phyloP scores from a whole-genome alignment of 2,329 filamentous ascomycete species.

The Ciborinia camelliae region DNA sequence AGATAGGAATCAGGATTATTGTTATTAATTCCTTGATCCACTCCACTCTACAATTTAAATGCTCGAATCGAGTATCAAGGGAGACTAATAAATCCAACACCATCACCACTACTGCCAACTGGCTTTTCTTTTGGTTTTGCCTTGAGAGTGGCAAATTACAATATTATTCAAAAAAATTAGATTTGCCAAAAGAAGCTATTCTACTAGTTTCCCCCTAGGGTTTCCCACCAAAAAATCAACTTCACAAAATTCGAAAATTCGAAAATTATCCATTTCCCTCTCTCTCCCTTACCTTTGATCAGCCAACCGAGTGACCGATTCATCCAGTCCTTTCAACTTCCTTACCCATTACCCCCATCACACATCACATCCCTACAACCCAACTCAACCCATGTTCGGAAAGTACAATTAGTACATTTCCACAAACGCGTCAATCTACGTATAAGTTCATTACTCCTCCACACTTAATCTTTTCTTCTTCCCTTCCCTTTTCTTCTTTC shows the following conservation, averaged over 20 bases:
- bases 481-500: neutral
- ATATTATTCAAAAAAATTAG: too few relatives aligned
- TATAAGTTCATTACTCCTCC: slow-evolving; percentile 17
- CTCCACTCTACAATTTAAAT: neutral
- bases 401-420: slow-evolving; percentile 7
- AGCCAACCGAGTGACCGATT: slow-evolving; percentile 12
- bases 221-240: slow-evolving; percentile 11
- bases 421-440: neutral
- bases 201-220: neutral
- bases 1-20: too few relatives aligned
- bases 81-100: neutral
- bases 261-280: neutral
- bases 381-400: slow-evolving; percentile 1
- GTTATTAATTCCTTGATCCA: neutral
- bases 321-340: slow-evolving; percentile 8
- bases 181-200: too few relatives aligned
- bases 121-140: neutral
- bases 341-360: neutral
- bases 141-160: neutral
- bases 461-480: neutral
- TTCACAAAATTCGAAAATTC: neutral
- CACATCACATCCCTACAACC: neutral
- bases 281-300: slow-evolving; percentile 3
- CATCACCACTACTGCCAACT: too few relatives aligned
- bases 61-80: neutral